phyloP scores from a whole-genome alignment of 441 rosid species.

The Cnidoscolus chayamansa region DNA sequence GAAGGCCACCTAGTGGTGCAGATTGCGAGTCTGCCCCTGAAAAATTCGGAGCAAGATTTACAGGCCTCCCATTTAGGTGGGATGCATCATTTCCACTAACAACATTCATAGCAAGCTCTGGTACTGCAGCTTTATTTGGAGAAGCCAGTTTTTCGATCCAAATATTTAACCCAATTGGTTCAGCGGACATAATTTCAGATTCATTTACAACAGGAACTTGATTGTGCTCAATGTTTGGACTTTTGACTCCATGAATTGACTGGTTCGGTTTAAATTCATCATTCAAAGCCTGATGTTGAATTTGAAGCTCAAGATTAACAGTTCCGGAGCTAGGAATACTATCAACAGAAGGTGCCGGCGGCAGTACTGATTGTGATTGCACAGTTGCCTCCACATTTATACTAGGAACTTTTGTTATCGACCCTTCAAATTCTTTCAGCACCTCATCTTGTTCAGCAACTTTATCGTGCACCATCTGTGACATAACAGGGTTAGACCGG shows the following conservation, averaged over 20 bases:
- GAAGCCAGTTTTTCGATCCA: conserved; percentile 28
- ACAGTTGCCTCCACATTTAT: conserved; percentile 22
- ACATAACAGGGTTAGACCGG: conserved; percentile 24
- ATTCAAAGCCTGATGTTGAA: conserved; percentile 30
- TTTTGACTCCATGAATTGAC: conserved; percentile 21
- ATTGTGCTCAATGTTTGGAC: conserved; percentile 19
- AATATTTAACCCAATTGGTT: conserved; percentile 29
- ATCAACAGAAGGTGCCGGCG: conserved; percentile 29
- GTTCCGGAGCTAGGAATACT: conserved; percentile 30
- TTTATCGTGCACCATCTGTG: conserved; percentile 26
- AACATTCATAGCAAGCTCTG: conserved; percentile 32
- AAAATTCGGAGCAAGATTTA: conserved; percentile 11
- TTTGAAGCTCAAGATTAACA: conserved; percentile 26
- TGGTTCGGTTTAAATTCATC: conserved; percentile 27
- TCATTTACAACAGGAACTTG: conserved; percentile 24
- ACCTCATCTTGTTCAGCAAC: conserved; percentile 22
- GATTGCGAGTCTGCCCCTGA: conserved; percentile 21
- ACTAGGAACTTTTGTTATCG: conserved; percentile 22
- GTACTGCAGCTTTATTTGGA: conserved; percentile 26
- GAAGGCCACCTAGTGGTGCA: conserved; percentile 27
- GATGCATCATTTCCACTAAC: conserved; percentile 5
- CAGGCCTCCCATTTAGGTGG: conserved; percentile 18
- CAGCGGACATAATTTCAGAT: conserved; percentile 25
- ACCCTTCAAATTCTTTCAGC: conserved; percentile 26
- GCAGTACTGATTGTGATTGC: conserved; percentile 26